Conservation (phyloP, 2,329 filamentous ascomycete genomes). For the Arthrobotrys megalospora region DNA sequence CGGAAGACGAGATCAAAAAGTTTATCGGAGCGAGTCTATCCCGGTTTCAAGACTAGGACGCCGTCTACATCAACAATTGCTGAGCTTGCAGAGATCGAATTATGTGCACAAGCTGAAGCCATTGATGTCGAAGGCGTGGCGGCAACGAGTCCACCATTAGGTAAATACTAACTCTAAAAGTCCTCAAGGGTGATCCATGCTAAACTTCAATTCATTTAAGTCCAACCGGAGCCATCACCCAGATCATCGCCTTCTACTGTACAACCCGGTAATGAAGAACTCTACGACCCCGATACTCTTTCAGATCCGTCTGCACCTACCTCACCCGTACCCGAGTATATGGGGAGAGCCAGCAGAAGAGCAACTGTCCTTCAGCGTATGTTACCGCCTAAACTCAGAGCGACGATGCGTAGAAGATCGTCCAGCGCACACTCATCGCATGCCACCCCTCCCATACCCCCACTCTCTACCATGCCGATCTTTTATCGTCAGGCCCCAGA, state of each 20-base stretch:
- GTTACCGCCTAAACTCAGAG: conserved; percentile 63
- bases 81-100: conserved; percentile 45
- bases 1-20: conserved; percentile 53
- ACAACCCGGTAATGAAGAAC: conserved; percentile 58
- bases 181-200: background rate
- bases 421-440: conserved; percentile 62
- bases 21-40: conserved; percentile 53
- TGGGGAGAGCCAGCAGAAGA: conserved; percentile 61
- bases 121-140: conserved; percentile 1
- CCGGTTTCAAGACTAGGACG: conserved; percentile 31
- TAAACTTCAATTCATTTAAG: conserved; percentile 22
- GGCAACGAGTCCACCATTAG: conserved; percentile 2
- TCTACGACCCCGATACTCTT: conserved; percentile 65
- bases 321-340: conserved; percentile 62
- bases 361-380: conserved; percentile 64
- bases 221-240: conserved; percentile 7
- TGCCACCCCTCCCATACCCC: conserved; percentile 61
- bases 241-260: conserved; percentile 14
- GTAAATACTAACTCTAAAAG: conserved; percentile 11
- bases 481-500: conserved; percentile 59
- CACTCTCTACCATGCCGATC: conserved; percentile 63
- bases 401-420: conserved; percentile 63
- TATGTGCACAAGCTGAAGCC: background rate
- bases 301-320: conserved; percentile 63
- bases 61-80: conserved; percentile 44